phyloP scores from a whole-genome alignment of 2,329 filamentous ascomycete genomes.

The Aspergillus puulaauensis region DNA sequence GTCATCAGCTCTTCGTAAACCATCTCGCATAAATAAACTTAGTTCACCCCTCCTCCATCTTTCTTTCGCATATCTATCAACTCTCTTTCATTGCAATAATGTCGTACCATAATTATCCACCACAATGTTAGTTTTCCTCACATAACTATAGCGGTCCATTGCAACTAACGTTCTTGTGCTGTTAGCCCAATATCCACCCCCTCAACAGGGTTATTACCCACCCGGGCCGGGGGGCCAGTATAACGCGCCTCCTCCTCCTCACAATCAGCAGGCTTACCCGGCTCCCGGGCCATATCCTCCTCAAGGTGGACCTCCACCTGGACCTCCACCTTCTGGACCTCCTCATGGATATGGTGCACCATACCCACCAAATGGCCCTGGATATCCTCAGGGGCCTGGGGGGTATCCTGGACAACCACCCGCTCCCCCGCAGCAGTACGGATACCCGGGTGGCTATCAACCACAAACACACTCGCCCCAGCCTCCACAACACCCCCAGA shows the following conservation, averaged over 20 bases:
- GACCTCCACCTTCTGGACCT: neutral
- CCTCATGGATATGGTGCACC: neutral
- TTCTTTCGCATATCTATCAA: neutral
- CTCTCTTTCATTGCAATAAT: neutral
- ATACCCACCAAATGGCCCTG: neutral
- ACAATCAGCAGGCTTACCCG: neutral
- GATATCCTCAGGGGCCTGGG: neutral
- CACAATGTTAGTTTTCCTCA: neutral
- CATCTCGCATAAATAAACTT: neutral
- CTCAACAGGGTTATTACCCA: neutral
- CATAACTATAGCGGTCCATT: neutral
- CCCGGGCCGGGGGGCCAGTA: no score
- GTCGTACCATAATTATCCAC: conserved; percentile 1
- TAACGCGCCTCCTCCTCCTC: neutral
- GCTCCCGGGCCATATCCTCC: neutral
- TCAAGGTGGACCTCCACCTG: neutral
- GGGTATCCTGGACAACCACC: neutral
- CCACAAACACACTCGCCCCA: conserved; percentile 9
- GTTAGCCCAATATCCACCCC: neutral
- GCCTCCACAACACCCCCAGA: neutral
- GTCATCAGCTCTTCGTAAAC: neutral
- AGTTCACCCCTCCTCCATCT: neutral
- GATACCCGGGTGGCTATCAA: conserved; percentile 1
- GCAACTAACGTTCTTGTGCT: neutral
- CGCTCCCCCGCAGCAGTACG: neutral